These are phyloP conservation scores for Oenanthe sinensis DNA, from an alignment of 129 eudicot genomes.

Conservation along the genomic window DNA sequence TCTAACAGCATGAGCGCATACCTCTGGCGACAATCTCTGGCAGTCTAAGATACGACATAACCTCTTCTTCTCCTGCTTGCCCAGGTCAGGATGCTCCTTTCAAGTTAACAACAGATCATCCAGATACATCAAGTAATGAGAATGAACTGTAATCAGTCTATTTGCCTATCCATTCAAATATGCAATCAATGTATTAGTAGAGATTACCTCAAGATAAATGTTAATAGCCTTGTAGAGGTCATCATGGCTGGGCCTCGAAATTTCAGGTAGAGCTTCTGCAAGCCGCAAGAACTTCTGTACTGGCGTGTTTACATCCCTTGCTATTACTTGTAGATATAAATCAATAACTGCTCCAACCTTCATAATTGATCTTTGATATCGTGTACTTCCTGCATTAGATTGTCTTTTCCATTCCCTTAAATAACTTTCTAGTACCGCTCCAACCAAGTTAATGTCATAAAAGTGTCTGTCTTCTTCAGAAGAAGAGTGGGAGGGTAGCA, in stretches of 20 bases:
- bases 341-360: conserved; percentile 58
- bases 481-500: conserved; percentile 30
- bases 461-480: conserved; percentile 15
- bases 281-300: conserved; percentile 52
- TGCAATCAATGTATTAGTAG: neutral
- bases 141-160: neutral
- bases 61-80: conserved; percentile 66
- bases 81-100: conserved; percentile 71
- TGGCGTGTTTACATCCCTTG: conserved; percentile 38
- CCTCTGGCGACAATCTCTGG: conserved; percentile 56
- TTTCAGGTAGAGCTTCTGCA: conserved; percentile 58
- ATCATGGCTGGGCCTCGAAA: conserved; percentile 57
- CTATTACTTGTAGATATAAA: conserved; percentile 51
- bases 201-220: conserved; percentile 47
- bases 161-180: neutral
- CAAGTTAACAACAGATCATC: neutral
- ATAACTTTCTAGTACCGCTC: conserved; percentile 50
- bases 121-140: neutral
- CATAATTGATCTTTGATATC: conserved; percentile 19
- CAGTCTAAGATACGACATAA: conserved; percentile 67
- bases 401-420: conserved; percentile 47
- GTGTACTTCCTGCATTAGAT: conserved; percentile 18
- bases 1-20: conserved; percentile 57
- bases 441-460: conserved; percentile 53
- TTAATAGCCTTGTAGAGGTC: conserved; percentile 68